Base-by-base conservation (phyloP, 768 basidiomycete genomes). In the Tulasnella sp. region DNA sequence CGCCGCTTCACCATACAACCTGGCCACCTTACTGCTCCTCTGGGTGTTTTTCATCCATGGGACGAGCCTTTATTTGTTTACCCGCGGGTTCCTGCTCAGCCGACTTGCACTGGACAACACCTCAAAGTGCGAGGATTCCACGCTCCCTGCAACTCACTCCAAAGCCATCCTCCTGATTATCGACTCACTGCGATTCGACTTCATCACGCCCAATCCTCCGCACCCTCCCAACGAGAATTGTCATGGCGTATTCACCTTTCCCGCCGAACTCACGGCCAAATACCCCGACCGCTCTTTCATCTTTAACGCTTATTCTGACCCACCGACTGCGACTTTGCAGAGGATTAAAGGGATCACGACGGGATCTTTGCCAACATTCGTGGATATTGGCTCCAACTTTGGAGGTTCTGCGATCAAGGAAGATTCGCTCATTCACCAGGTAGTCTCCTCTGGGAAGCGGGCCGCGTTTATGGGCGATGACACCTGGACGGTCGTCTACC, bases 381-480 rank as follows among this genome's bases (percentile, higher is more conserved):
- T 97, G 37, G 94, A 98, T 65, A 76, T 86, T n/a, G 90, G 92
- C 5, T 81, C 80, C 39, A 97, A 89, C 66, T 96, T 98, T 70
- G 91, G 87, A 11, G 91, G 81, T 0, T 83, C 85, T 2, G 80
- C 82, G 0, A 86, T 96, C 37, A 74, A 74, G 5, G 96, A 99
- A 69, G 96, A 98, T 67, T 92, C 89, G 0, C 71, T 93, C 49
- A 71, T 97, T 4, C 78, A 78, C 48, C 94, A 97, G 66, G 66
- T 92, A 37, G 67, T 68, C 5, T 60, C 70, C 11, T 75, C 76
- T 0, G 80, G 77, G 12, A 83, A 77, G 68, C 81, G 75, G 66
- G 70, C 88, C 50, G 88, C 85, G 1, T 85, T 97, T 67, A 89
- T 89, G 82, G 94, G 96, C 0, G 94, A 98, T 65, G 91, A 98